A percentile compares a stretch with the other conserved stretches of the same genome.
phyloP scores from a whole-genome alignment of 148 eudicot genomes.

The Diospyros lotus region DNA sequence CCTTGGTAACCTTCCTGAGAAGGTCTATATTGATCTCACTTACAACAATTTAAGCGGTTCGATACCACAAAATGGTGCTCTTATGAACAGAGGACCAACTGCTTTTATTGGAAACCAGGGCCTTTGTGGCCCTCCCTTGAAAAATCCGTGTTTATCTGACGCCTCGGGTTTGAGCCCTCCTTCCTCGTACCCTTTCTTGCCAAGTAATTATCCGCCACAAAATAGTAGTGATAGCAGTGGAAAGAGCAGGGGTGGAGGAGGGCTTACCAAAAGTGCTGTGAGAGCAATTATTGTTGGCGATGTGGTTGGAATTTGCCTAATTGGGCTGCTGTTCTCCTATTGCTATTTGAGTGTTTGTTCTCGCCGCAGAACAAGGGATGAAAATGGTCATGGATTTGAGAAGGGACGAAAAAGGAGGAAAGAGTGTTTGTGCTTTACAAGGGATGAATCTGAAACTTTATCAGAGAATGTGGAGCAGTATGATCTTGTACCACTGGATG shows the following conservation, averaged over 20 bases:
- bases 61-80: conserved; percentile 88
- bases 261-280: conserved; percentile 61
- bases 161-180: conserved; percentile 31
- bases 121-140: conserved; percentile 93
- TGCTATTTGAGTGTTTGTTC: conserved; percentile 65
- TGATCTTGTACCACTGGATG: conserved; percentile 77
- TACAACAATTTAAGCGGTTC: conserved; percentile 78
- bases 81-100: conserved; percentile 87
- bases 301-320: conserved; percentile 76
- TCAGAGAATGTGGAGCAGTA: conserved; percentile 81
- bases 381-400: conserved; percentile 25
- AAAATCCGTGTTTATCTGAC: conserved; percentile 54
- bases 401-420: conserved; percentile 48
- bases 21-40: conserved; percentile 88
- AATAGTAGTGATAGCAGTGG: conserved; percentile 22
- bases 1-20: conserved; percentile 93
- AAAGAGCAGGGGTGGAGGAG: conserved; percentile 35
- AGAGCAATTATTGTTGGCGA: conserved; percentile 68
- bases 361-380: conserved; percentile 44
- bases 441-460: conserved; percentile 80
- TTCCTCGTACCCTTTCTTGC: conserved; percentile 62
- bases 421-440: conserved; percentile 78
- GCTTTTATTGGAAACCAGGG: conserved; percentile 88
- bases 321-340: conserved; percentile 79
- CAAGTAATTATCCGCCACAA: conserved; percentile 48